A percentile compares a stretch with the other conserved stretches of the same genome.
phyloP scores from a whole-genome alignment of 2,329 filamentous ascomycete species.

The Cladophialophora exuberans region DNA sequence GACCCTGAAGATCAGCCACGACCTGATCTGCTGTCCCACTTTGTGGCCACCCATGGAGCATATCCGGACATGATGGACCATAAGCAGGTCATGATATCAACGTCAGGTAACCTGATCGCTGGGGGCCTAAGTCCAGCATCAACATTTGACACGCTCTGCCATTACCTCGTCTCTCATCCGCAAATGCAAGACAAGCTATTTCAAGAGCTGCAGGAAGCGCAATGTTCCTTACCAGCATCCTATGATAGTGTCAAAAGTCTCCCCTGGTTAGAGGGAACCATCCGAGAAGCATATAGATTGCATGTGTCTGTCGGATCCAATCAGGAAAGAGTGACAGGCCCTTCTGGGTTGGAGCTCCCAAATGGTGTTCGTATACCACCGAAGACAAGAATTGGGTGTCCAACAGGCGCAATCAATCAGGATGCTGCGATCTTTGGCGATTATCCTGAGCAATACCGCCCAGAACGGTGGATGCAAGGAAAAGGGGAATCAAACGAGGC shows the following conservation, averaged over 20 bases:
- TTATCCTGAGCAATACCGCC: constrained; percentile 6
- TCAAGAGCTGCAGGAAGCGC: constrained; percentile 1
- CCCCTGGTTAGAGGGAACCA: constrained; percentile 12
- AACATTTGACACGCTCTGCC: constrained; percentile 10
- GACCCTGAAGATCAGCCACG: constrained; percentile 10
- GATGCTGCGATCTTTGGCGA: constrained; percentile 5
- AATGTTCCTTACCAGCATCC: not conserved
- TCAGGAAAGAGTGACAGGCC: constrained; percentile 10
- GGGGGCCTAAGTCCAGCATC: constrained; percentile 11
- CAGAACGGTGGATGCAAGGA: constrained; percentile 13
- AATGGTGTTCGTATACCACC: constrained; percentile 14
- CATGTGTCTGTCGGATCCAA: constrained; percentile 6
- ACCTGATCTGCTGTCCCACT: constrained; percentile 13
- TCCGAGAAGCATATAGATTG: constrained; percentile 11
- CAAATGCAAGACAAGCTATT: constrained; percentile 12
- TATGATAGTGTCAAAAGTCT: constrained; percentile 8
- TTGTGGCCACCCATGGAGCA: constrained; percentile 8
- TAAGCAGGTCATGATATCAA: constrained; percentile 8
- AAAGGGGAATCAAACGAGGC: not conserved
- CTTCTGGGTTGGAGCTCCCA: not conserved
- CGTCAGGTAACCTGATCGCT: constrained; percentile 17
- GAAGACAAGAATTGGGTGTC: constrained; percentile 11
- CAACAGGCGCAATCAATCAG: constrained; percentile 10
- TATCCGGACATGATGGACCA: constrained; percentile 11
- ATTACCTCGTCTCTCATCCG: constrained; percentile 7